Evolutionary conservation across 1,139 yeast genomes (phyloP).

Genomic region (Candida glucosophila): DNA sequence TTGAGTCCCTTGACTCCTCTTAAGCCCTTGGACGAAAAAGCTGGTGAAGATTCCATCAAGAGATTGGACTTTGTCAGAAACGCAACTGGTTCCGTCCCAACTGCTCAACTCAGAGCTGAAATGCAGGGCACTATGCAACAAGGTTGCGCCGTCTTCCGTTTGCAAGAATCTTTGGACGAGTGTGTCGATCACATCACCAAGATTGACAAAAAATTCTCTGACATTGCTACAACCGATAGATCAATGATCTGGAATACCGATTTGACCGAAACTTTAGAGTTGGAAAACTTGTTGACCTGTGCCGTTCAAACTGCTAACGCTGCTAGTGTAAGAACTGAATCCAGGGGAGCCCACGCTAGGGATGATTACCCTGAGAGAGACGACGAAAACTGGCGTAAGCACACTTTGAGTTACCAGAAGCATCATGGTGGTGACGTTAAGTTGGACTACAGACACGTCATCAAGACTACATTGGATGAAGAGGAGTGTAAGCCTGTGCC

Average conservation of each 20-base stretch:
- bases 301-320: conserved; percentile 93
- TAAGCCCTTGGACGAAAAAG: conserved; percentile 64
- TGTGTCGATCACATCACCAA: conserved; percentile 77
- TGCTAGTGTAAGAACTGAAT: conserved; percentile 93
- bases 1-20: conserved; percentile 87
- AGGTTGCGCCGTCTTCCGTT: conserved; percentile 96
- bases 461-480: conserved; percentile 78
- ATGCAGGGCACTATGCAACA: conserved; percentile 97
- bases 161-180: conserved; percentile 82
- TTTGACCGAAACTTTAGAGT: conserved; percentile 89
- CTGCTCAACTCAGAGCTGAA: conserved; percentile 81
- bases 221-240: conserved; percentile 83
- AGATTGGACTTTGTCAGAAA: conserved; percentile 85
- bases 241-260: conserved; percentile 99
- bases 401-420: conserved; percentile 87
- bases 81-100: conserved; percentile 71
- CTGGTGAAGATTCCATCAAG: conserved; percentile 84
- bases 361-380: conserved; percentile 96
- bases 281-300: conserved; percentile 94
- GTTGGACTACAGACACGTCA: conserved; percentile 83
- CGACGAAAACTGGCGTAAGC: conserved; percentile 97
- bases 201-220: conserved; percentile 62
- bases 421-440: conserved; percentile 61
- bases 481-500: conserved; percentile 93
- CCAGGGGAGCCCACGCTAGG: conserved; percentile 99